Conservation (phyloP, 2,329 filamentous ascomycete genomes). For the Exophiala lecanii-corni region DNA sequence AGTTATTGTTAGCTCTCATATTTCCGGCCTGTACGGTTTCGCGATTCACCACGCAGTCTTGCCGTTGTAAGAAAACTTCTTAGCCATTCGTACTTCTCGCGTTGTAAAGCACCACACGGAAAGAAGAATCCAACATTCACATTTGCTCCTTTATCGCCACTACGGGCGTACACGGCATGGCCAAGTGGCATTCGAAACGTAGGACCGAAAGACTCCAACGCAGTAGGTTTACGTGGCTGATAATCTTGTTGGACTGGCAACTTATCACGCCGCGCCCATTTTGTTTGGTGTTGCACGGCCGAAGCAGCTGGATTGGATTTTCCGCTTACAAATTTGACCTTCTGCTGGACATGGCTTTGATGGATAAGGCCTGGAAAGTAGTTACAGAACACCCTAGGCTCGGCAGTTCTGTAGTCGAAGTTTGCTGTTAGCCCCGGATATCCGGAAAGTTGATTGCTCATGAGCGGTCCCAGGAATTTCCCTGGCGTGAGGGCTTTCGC, state of each 20-base stretch:
- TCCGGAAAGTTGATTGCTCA: constrained; percentile 5
- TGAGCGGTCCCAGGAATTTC: constrained; percentile 1
- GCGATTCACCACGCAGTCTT: constrained; percentile 29
- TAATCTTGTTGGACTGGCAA: constrained; percentile 1
- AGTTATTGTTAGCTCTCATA: too few relatives aligned
- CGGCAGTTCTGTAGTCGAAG: constrained; percentile 3
- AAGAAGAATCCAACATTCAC: constrained; percentile 39
- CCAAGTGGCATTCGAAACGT: constrained; percentile 35
- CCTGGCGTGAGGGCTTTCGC: neutral
- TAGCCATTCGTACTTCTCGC: constrained; percentile 32
- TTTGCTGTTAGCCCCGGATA: constrained; percentile 5
- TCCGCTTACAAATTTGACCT: constrained; percentile 1
- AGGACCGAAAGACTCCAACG: constrained; percentile 23
- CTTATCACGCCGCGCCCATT: neutral
- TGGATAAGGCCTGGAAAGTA: constrained; percentile 10
- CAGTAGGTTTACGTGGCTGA: neutral
- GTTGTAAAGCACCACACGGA: constrained; percentile 4
- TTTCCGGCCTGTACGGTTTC: too few relatives aligned
- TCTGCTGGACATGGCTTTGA: constrained; percentile 4
- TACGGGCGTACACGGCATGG: constrained; percentile 40
- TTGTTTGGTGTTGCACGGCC: neutral
- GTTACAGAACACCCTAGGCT: constrained; percentile 5
- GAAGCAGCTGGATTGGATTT: neutral
- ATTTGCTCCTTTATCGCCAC: constrained; percentile 37
- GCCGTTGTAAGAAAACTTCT: constrained; percentile 36